These are phyloP conservation scores for Blastobotrys persicus DNA, from an alignment of 1,139 yeast species.

Conservation along the genomic window DNA sequence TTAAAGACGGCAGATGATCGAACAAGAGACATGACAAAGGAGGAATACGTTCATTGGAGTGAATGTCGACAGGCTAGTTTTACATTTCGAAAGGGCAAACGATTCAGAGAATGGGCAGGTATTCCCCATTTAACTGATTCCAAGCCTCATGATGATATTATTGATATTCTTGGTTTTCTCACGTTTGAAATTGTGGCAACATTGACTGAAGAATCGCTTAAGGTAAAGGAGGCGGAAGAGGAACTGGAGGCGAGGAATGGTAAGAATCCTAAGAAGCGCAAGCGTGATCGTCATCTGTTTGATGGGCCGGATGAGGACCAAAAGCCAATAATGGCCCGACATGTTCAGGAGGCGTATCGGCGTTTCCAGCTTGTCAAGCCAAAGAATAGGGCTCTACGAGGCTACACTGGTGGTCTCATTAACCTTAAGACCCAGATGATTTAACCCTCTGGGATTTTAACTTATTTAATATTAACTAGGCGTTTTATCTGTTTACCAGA, in stretches of 20 bases:
- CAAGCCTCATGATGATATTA: conserved; percentile 92
- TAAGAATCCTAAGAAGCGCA: conserved; percentile 33
- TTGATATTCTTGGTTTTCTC: conserved; percentile 89
- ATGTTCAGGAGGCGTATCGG: conserved; percentile 91
- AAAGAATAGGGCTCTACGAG: conserved; percentile 61
- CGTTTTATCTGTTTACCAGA: not conserved
- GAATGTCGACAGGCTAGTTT: conserved; percentile 98
- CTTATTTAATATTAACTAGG: not conserved
- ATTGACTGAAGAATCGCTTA: conserved; percentile 86
- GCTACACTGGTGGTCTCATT: conserved; percentile 66
- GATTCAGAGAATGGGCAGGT: conserved; percentile 97
- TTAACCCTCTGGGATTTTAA: too few relatives aligned
- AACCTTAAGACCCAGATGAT: conserved; percentile 37
- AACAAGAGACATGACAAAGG: conserved; percentile 89
- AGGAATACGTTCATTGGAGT: conserved; percentile 97
- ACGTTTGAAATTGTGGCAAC: conserved; percentile 97
- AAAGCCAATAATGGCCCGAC: conserved; percentile 77
- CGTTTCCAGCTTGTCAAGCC: conserved; percentile 63
- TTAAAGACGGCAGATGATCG: conserved; percentile 92
- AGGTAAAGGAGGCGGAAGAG: conserved; percentile 71
- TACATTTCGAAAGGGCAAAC: conserved; percentile 86
- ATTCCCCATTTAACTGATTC: conserved; percentile 80
- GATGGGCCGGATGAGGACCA: conserved; percentile 90
- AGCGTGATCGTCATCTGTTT: conserved; percentile 61
- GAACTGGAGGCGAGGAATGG: conserved; percentile 38